Evolutionary conservation across 495 filamentous ascomycete species (phyloP), one percentile per base, ranked within the genome.

Genomic region (Tuber magnatum): DNA sequence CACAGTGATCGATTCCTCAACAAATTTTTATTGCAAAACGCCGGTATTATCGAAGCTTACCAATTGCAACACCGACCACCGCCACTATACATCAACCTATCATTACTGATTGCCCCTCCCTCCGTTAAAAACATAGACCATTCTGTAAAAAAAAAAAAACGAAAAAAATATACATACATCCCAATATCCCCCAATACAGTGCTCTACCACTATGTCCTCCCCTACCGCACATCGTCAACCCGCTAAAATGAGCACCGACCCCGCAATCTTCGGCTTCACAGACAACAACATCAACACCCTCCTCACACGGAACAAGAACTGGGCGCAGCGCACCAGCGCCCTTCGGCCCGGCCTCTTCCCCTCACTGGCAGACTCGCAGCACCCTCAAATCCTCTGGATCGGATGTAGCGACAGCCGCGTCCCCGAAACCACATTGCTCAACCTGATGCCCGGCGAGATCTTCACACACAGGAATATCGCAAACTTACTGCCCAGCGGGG

Each of bases 401-500:
- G 89, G 89, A 56, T 90, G 89, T 84, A 87, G 86, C 82, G 89
- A 90, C 82, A 88, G 87, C 68, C 88, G 89, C 75, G 88, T 90
- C 77, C 89, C 89, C 40, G 89, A 88, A 61, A 88, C 89, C 82
- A 85, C 86, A 76, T 86, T 90, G 80, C 86, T 87, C 40, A 88
- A 89, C 51, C 83, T 90, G n/a, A 82, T 85, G 44, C 86, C 89
- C 65, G 89, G 89, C 70, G 88, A 90, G 71, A 86, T 86, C 72
- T 90, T 90, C 80, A 85, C 89, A 72, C 88, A 90, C 82, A 86
- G 88, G 80, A 90, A 90, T 85, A 90, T 90, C 77, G 89, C 88
- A 75, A 90, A 90, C 84, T 81, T 90, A 69, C 86, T 90, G 68
- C 85, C 86, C 81, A 87, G 86, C 81, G 88, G 85, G 68, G 88